Base-by-base conservation (phyloP, 2,329 filamentous ascomycete species). In the Colletotrichum sp. region DNA sequence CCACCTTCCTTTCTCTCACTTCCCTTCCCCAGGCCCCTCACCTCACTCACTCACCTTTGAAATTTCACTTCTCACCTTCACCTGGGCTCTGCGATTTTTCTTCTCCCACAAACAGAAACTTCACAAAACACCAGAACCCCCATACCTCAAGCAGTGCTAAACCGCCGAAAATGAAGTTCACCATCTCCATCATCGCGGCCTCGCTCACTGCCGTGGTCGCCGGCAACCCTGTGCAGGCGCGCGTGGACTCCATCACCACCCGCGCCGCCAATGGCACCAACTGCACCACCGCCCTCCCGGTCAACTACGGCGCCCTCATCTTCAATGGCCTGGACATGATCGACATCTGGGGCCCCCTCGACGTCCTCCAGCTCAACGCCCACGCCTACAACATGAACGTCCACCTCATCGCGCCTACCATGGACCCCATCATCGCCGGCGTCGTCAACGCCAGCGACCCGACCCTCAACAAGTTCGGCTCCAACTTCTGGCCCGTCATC, bases 391-490 rank as follows among this genome's bases (percentile, higher is more conserved):
- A 75, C 36, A 78, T 89, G 52, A 83, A 85, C 68, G 83, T 90
- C 18, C 80, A 80, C 77, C 77, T 89, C 39, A 83, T 90, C 34
- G 82, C 87, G 32, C 80, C 82, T 9, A 85, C 84, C 16, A 80
- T 86, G 15, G 84, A 86, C 16, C 85, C 87, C 2, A 87, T 89
- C 18, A 83, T 81, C 10, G 86, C 87, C 2, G 78, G 81, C 24
- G 44, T 44, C 26, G n/a, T 77, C 78, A 9, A 67, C 72, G 44
- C 34, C 76, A 5, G 62, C 77, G 9, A 28, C 28, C 55, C 78
- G 8, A n/a, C 55, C n/a, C 83, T 81, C 77, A 85, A 86, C 80
- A 74, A 77, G 30, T 78, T 78, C 79, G 83, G 83, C 78, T 83
- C 82, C 55, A 81, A 80, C 75, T 86, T 87, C 77, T 84, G 81